phyloP scores from a whole-genome alignment of 73 alveolate species.

The Stentor coeruleus region DNA sequence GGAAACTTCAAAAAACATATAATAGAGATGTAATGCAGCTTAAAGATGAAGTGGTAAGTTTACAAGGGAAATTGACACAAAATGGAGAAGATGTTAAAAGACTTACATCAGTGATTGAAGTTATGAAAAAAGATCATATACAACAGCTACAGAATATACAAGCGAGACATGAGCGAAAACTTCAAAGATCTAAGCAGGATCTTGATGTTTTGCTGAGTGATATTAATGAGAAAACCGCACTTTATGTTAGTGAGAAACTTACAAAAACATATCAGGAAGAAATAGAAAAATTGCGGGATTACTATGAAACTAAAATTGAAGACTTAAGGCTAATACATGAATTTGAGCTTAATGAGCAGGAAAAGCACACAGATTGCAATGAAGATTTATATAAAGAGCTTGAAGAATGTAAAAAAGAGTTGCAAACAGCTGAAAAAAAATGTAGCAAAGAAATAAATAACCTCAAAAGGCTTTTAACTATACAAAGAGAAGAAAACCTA shows the following conservation, averaged over 20 bases:
- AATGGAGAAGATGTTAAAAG: background rate
- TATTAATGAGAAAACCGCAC: background rate
- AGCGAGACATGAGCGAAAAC: background rate
- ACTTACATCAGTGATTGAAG: background rate
- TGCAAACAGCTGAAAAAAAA: background rate
- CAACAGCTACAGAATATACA: background rate
- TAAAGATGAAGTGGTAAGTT: background rate
- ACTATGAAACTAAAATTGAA: background rate
- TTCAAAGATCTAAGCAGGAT: background rate
- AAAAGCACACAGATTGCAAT: background rate
- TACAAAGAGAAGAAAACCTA: background rate
- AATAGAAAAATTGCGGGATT: background rate
- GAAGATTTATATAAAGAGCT: background rate
- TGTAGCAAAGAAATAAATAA: background rate
- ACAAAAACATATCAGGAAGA: background rate
- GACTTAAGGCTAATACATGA: background rate
- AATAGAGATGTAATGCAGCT: background rate
- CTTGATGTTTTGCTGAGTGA: background rate
- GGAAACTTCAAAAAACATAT: background rate
- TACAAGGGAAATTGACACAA: background rate
- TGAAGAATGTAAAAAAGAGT: background rate
- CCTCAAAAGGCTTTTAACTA: background rate
- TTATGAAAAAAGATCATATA: background rate
- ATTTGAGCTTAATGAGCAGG: background rate
- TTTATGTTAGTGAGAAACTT: background rate